Evolutionary conservation across 129 eudicot genomes (phyloP).

Genomic region (Tagetes erecta): DNA sequence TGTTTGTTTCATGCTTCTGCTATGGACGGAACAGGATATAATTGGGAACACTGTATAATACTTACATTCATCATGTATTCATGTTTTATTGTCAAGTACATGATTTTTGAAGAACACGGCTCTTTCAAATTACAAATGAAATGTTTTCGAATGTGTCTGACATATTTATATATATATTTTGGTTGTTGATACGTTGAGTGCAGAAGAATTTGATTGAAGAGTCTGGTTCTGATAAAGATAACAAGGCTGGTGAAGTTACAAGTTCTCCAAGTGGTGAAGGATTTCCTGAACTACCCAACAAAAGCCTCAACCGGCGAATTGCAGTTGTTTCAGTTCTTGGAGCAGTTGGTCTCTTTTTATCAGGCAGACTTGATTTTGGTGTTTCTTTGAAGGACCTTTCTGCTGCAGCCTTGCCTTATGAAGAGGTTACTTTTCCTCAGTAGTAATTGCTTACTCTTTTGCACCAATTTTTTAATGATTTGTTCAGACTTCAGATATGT

Average conservation of each 20-base stretch:
- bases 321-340: slow-evolving; percentile 71
- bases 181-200: slow-evolving; percentile 24
- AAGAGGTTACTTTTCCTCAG: slow-evolving; percentile 57
- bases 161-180: background rate
- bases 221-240: slow-evolving; percentile 36
- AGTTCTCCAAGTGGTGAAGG: slow-evolving; percentile 48
- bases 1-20: slow-evolving; percentile 1
- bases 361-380: slow-evolving; percentile 78
- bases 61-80: background rate
- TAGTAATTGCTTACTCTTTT: background rate
- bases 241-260: slow-evolving; percentile 22
- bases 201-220: slow-evolving; percentile 56
- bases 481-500: background rate
- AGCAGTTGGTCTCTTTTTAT: slow-evolving; percentile 79
- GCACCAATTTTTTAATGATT: background rate
- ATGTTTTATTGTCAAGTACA: background rate
- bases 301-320: slow-evolving; percentile 53
- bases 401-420: slow-evolving; percentile 82
- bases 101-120: background rate
- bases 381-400: slow-evolving; percentile 87
- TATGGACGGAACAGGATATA: background rate
- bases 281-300: slow-evolving; percentile 67
- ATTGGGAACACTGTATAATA: background rate
- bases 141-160: background rate
- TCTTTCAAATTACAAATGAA: background rate